Conservation (phyloP, 768 basidiomycete species). For the Atractiella rhizophila region DNA sequence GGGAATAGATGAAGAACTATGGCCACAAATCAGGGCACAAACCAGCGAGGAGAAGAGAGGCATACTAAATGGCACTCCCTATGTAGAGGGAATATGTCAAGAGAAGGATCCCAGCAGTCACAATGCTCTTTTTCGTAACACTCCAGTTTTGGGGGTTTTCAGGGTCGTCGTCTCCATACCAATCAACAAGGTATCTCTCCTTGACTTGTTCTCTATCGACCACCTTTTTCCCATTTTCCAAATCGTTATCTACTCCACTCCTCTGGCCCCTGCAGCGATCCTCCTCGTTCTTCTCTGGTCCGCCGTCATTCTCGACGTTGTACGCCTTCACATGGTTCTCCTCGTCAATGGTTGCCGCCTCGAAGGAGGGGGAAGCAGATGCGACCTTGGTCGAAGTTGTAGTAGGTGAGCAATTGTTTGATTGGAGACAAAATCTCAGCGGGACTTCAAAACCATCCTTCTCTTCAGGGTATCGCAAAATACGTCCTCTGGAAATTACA, state of each 20-base stretch:
- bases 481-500: conserved; percentile 4
- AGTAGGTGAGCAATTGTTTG: background rate
- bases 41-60: background rate
- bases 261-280: background rate
- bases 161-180: conserved; percentile 11
- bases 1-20: conserved; percentile 7
- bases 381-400: no score
- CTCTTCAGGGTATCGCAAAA: conserved; percentile 15
- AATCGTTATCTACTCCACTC: background rate
- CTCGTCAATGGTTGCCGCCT: no score
- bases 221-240: no score
- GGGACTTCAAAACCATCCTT: conserved; percentile 8
- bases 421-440: conserved; percentile 1
- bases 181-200: conserved; percentile 12
- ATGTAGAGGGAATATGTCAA: conserved; percentile 10
- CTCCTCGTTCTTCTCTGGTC: background rate
- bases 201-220: no score
- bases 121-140: conserved; percentile 4
- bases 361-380: conserved; percentile 1
- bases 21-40: background rate
- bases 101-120: conserved; percentile 8
- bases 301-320: conserved; percentile 1
- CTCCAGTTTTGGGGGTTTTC: conserved; percentile 14
- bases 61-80: background rate
- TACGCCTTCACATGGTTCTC: no score